Evolutionary conservation across 2,329 filamentous ascomycete species (phyloP).

Genomic region (Trichoderma asperellum): DNA sequence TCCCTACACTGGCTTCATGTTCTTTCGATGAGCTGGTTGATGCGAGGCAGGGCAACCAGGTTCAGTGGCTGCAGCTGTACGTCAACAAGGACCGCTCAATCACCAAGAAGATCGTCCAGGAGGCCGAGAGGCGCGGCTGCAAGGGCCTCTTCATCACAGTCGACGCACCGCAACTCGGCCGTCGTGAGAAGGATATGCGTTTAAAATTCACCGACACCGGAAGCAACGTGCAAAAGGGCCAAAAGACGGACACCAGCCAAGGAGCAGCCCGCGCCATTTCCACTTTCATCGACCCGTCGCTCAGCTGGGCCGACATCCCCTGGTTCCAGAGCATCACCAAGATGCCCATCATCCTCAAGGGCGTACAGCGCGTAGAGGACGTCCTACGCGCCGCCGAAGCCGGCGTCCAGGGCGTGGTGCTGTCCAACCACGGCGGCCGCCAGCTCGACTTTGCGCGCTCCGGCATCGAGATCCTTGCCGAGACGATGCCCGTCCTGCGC

Average conservation of each 20-base stretch:
- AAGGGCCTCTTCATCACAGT: slow-evolving; percentile 98
- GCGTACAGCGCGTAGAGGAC: slow-evolving; percentile 94
- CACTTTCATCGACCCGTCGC: slow-evolving; percentile 91
- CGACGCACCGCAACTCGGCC: slow-evolving; percentile 91
- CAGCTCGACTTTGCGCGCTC: slow-evolving; percentile 92
- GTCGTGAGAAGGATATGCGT: slow-evolving; percentile 97
- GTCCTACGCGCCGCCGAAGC: slow-evolving; percentile 82
- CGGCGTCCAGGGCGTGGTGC: slow-evolving; percentile 85
- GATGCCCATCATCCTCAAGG: slow-evolving; percentile 96
- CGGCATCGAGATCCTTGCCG: slow-evolving; percentile 85
- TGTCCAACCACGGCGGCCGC: slow-evolving; percentile 94
- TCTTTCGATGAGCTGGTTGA: slow-evolving; percentile 97
- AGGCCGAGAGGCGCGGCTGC: slow-evolving; percentile 90
- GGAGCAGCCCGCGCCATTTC: slow-evolving; percentile 94
- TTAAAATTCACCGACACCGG: slow-evolving; percentile 85
- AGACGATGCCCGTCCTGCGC: slow-evolving; percentile 87
- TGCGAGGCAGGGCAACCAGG: slow-evolving; percentile 74
- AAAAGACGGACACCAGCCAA: slow-evolving; percentile 81
- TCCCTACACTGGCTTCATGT: slow-evolving; percentile 93
- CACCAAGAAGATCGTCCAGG: slow-evolving; percentile 85
- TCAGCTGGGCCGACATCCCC: slow-evolving; percentile 90
- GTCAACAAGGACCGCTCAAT: slow-evolving; percentile 95
- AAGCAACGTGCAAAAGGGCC: slow-evolving; percentile 77
- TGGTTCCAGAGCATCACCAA: slow-evolving; percentile 91
- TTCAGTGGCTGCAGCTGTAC: slow-evolving; percentile 96